Base-by-base conservation (phyloP, 805 yeast genomes). In the Crinitomyces ghanaensis region DNA sequence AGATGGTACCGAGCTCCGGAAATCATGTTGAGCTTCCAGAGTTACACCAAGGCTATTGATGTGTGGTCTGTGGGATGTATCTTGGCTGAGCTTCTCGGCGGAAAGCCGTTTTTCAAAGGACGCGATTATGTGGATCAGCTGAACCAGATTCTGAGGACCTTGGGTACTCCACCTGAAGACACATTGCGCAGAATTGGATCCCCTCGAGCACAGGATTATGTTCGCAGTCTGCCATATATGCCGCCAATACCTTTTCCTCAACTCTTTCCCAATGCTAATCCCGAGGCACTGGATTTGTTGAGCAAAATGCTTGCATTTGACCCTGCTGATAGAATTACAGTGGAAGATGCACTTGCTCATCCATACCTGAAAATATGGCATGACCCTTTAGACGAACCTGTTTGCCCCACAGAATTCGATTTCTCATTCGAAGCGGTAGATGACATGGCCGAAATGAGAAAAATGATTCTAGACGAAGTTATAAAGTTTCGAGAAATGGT, bases 1-100 rank as follows among this genome's bases (percentile, higher is more conserved):
- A 70, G 98, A 54, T 91, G 98, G 98, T 91, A 91, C 58, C 67
- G 98, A 45, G 98, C 98, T 3, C 98, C 98, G 0, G 98, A 91
- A 53, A 85, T 91, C 57, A 88, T 91, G 85, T 66, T 91, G 35
- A 78, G 93, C 43, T 84, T 82, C 62, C 93, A 91, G 55, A 83
- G 86, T 38, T 88, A 88, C 57, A 82, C 97, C 4, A 86, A 84
- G 60, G 95, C 98, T 16, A 88, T 91, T 39, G 98, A 91, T 56
- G 70, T 91, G 37, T 91, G 98, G 98, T 84, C 96, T 0, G 93
- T 91, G 14, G 98, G 98, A 2, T 91, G 98, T 60, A 86, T 91
- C 38, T 62, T 91, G 35, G 98, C 97, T 1, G 98, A 91, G 54
- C 67, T 91, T 41, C 60, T 91, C 13, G 94, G 94, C 2, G 86